Evolutionary conservation across 179 eudicot species (phyloP), one percentile per base, ranked within the genome.

Genomic region (Beta corolliflora): DNA sequence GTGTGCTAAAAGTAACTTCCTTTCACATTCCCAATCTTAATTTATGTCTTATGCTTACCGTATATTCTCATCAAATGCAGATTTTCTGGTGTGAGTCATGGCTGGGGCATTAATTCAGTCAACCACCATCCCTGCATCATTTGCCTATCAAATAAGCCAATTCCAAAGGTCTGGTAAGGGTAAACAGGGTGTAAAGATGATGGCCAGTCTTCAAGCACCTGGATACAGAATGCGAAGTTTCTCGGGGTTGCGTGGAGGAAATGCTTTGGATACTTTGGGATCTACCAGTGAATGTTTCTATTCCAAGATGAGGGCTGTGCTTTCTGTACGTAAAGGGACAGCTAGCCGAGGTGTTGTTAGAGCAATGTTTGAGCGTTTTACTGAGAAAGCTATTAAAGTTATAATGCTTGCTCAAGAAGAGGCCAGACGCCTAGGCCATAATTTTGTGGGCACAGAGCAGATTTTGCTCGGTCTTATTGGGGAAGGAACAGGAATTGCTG

Each of bases 361-460:
- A 81, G 98, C 98, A 31, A 94, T 94, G 98, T 97, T 97, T 81
- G 99, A 94, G 79, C 92, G 98, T 6, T 97, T 93, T 73, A 94
- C 99, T 4, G 98, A 97, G 70, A 94, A 94, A 79, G 99, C 99
- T 23, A 97, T 97, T n/a, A 97, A 94, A 88, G 98, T 93, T 25
- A 90, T 94, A 48, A 92, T 97, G 97, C 95, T 93, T 86, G 97
- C 98, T 36, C 98, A 94, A 87, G 98, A 97, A 85, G 99, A 97
- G 84, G 94, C 99, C 13, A 87, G 97, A 46, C 84, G 99, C 58
- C 87, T 97, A 52, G 99, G 98, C 73, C 99, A 97, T 80, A 97
- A 94, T 76, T 90, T 94, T 83, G 99, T 97, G 66, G 99, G 98
- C 76, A 97, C 99, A 0, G 99, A 92, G 88, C 98, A 97, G 87